Evolutionary conservation across 257 asterid species (phyloP), one percentile per base, ranked within the genome.

Genomic region (Solanum piurae): DNA sequence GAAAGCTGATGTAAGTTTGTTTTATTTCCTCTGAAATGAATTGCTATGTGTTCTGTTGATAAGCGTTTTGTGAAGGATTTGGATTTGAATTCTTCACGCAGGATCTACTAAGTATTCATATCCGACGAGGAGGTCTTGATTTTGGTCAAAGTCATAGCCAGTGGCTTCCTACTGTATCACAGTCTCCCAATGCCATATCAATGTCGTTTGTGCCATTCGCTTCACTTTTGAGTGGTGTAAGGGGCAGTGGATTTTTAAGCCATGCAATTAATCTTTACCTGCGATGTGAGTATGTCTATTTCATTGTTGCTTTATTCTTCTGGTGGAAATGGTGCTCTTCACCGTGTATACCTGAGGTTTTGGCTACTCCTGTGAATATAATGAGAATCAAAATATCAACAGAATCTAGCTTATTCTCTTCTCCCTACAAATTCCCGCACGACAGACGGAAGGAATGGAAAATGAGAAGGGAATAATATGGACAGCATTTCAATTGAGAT

Each of bases 121-220:
- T 95, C 64, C 91, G 96, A 21, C 91, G 98, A 34, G 98, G 99
- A 86, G 99, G 99, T 87, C 33, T 92, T 84, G 95, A 95, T 90
- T 88, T 69, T 40, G 94, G 96, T 83, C 99, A 95, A 91, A 94
- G 98, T 87, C 99, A 97, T 90, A 90, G 93, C 37, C 92, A 93
- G 87, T 97, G 99, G 99, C 96, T 97, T 88, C 93, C 98, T 40
- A 95, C 98, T 11, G 97, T 97, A 82, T 93, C 96, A 33, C 94
- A 94, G 79, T 86, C 91, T 89, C 99, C 99, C 20, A 94, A 97
- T 89, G 98, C 90, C 86, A 93, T 95, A 92, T 95, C 99, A 21
- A 95, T 97, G 98, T 93, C 98, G 33, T 93, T 95, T 88, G 98
- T 97, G 91, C 99, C 99, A 60, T 95, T 97, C 40, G 94, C 93